Conservation (phyloP, 78 protist genomes). For the Speleostelium caveatum region DNA sequence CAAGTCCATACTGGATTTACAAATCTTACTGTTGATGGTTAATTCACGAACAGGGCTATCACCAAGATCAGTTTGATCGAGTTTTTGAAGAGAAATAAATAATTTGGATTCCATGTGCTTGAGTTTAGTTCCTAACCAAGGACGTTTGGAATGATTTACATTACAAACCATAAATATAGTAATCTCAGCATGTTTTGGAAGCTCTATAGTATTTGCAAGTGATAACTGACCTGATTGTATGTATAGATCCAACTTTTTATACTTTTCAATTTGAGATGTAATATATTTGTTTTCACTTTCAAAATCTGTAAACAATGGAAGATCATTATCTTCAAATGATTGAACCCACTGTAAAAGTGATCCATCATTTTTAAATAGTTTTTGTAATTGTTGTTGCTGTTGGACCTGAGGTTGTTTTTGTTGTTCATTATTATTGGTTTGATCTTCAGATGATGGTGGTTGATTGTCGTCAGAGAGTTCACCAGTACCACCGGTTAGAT, state of each 20-base stretch:
- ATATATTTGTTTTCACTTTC: constrained; percentile 69
- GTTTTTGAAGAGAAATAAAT: constrained; percentile 29
- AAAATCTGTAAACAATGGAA: constrained; percentile 61
- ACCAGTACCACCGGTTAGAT: no score
- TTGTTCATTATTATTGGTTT: neutral
- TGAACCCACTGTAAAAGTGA: constrained; percentile 23
- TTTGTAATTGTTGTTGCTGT: neutral
- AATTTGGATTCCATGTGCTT: constrained; percentile 71
- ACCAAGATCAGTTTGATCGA: neutral
- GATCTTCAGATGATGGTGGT: neutral
- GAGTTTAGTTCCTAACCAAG: constrained; percentile 72
- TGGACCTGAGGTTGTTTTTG: neutral
- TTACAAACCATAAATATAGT: constrained; percentile 55
- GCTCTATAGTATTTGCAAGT: neutral
- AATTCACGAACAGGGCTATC: constrained; percentile 46
- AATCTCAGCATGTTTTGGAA: constrained; percentile 42
- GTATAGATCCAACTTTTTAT: constrained; percentile 31
- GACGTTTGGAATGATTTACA: constrained; percentile 45
- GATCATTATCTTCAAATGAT: constrained; percentile 42
- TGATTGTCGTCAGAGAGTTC: neutral
- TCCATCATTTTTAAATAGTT: neutral
- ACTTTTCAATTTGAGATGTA: constrained; percentile 61
- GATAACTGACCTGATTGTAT: constrained; percentile 49
- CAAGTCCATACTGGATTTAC: constrained; percentile 76
- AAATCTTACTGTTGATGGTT: constrained; percentile 22